Evolutionary conservation across 805 yeast species (phyloP), one percentile per base, ranked within the genome.

Genomic region (Kuraishia borneana): DNA sequence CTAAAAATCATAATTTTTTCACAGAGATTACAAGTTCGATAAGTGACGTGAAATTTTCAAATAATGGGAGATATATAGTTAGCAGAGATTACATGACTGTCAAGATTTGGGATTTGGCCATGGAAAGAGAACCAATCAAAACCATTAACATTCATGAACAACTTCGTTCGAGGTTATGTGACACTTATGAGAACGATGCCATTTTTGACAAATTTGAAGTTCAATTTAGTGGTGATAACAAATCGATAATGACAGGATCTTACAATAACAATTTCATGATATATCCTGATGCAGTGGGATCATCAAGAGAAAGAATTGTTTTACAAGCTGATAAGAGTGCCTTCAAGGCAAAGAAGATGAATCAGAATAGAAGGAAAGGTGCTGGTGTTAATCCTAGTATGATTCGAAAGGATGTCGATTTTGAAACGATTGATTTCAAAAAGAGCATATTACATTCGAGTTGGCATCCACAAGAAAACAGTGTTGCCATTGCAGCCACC

Each of bases 291-390:
- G 89, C 79, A 4, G 70, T 75, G 34, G 60, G 61, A 36, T 49
- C 60, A 6, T 39, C 39, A 14, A 68, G 65, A 28, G 68, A 66
- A 37, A 89, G 84, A 53, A 79, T 92, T 42, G 74, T 84, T 18
- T 70, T 92, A 51, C 96, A 89, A 59, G 97, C 97, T n/a, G 97
- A 92, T 60, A 92, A 92, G 66, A 77, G 88, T 30, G 96, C 96
- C 22, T 88, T 92, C 65, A 85, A 85, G 58, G 76, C 81, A 36
- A 81, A 82, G 58, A 81, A 79, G 48, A 59, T 66, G 53, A 72
- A 60, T 47, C 72, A 52, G 35, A 51, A 54, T 31, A 48, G 55
- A 33, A 14, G 23, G 21, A 32, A 26, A 18, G 34, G 34, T 3
- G 34, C 18, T 6, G 18, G 28, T 7, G 34, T 26, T 17, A 28